These are phyloP conservation scores for Pelargonium fulgidum DNA, from an alignment of 441 rosid genomes.

Conservation along the genomic window DNA sequence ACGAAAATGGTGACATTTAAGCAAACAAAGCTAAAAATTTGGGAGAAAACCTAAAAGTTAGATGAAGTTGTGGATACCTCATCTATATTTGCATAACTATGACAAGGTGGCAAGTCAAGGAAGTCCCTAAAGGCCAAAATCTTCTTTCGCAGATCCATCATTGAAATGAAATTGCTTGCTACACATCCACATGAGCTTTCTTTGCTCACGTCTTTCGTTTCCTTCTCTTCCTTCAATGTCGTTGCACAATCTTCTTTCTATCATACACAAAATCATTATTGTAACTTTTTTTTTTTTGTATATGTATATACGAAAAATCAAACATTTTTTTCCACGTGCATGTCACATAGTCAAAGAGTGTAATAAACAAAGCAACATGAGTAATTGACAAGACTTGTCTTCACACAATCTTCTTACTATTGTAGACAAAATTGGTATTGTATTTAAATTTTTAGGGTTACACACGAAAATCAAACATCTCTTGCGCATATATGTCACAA, in stretches of 20 bases:
- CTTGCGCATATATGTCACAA: too few species aligned
- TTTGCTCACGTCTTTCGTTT: background rate
- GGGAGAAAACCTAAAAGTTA: too few species aligned
- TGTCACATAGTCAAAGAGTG: background rate
- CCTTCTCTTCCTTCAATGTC: background rate
- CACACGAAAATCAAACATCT: too few species aligned
- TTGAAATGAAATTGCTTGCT: slow-evolving; percentile 1
- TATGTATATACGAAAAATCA: too few species aligned
- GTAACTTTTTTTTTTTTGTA: background rate
- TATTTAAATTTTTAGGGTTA: too few species aligned
- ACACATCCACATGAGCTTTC: background rate
- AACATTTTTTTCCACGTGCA: background rate
- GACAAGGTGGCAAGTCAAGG: slow-evolving; percentile 17
- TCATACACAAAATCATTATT: background rate
- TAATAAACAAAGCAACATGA: too few species aligned
- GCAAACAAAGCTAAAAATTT: too few species aligned
- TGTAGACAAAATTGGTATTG: too few species aligned
- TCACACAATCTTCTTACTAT: too few species aligned
- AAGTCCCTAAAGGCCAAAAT: slow-evolving; percentile 14
- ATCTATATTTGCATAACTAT: slow-evolving; percentile 8
- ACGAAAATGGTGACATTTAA: background rate
- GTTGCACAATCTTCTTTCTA: background rate
- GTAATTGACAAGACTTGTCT: too few species aligned
- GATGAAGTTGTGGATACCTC: too few species aligned
- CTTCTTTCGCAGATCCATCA: slow-evolving; percentile 15